These are phyloP conservation scores for Fragilaria radians DNA, from an alignment of 108 stramenopile species.

Conservation along the genomic window DNA sequence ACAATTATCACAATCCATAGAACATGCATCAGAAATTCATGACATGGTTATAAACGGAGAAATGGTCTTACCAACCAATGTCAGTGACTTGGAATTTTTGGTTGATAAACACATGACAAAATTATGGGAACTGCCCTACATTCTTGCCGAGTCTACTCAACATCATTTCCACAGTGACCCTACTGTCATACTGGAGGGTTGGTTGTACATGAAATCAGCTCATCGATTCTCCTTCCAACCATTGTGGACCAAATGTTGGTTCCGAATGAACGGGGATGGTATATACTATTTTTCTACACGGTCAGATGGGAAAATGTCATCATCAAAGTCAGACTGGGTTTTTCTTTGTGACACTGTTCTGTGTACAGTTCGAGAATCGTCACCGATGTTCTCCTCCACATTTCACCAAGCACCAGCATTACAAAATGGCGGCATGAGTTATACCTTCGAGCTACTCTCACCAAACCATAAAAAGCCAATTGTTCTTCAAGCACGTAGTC, in stretches of 20 bases:
- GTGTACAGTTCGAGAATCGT: constrained; percentile 81
- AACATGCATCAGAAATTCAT: constrained; percentile 37
- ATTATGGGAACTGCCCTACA: constrained; percentile 62
- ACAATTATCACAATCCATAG: constrained; percentile 38
- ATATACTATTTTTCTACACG: constrained; percentile 67
- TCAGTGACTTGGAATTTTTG: constrained; percentile 54
- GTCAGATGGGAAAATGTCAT: constrained; percentile 33
- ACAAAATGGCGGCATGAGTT: no score
- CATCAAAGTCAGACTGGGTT: constrained; percentile 43
- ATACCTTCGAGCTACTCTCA: constrained; percentile 88
- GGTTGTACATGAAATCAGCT: constrained; percentile 81
- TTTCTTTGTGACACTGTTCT: constrained; percentile 89
- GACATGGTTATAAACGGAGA: constrained; percentile 60
- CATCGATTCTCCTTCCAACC: constrained; percentile 51
- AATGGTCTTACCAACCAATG: constrained; percentile 20
- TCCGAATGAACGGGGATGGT: constrained; percentile 71
- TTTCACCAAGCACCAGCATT: no score
- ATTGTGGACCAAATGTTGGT: constrained; percentile 80
- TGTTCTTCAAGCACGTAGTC: constrained; percentile 83
- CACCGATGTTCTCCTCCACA: constrained; percentile 44
- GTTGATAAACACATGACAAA: constrained; percentile 59
- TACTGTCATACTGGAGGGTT: constrained; percentile 75
- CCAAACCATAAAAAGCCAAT: constrained; percentile 81
- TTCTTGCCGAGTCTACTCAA: constrained; percentile 53
- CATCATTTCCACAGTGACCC: constrained; percentile 67